Conservation (phyloP, 140 eudicot species). For the Bidens hawaiensis region DNA sequence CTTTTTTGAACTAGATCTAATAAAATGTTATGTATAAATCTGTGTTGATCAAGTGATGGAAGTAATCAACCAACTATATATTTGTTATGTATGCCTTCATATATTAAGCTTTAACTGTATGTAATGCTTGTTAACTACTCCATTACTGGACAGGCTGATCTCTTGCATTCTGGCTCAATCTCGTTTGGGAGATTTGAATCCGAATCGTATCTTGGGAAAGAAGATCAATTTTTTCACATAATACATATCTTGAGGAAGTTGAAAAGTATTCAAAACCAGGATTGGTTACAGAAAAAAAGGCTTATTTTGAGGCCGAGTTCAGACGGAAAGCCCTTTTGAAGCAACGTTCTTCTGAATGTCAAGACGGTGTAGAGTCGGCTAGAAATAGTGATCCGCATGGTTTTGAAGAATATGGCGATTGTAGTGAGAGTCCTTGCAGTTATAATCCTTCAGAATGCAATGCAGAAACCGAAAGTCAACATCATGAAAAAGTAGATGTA, state of each 20-base stretch:
- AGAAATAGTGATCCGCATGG: slow-evolving; percentile 27
- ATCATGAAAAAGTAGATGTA: slow-evolving; percentile 29
- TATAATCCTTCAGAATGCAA: slow-evolving; percentile 39
- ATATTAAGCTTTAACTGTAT: background rate
- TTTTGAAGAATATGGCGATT: slow-evolving; percentile 30
- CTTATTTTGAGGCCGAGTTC: slow-evolving; percentile 85
- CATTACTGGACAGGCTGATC: slow-evolving; percentile 50
- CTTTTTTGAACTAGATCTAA: slow-evolving; percentile 3
- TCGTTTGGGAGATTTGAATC: slow-evolving; percentile 85
- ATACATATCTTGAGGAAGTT: slow-evolving; percentile 83
- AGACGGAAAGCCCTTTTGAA: slow-evolving; percentile 58
- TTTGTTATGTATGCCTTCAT: background rate
- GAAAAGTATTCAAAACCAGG: slow-evolving; percentile 84
- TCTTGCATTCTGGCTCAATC: slow-evolving; percentile 68
- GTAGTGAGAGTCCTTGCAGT: slow-evolving; percentile 30
- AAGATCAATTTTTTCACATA: slow-evolving; percentile 82
- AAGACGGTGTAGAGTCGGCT: slow-evolving; percentile 35
- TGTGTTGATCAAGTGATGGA: slow-evolving; percentile 1
- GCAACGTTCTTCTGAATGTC: slow-evolving; percentile 48
- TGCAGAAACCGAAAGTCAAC: slow-evolving; percentile 29
- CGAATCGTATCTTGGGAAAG: slow-evolving; percentile 84
- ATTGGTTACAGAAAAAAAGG: slow-evolving; percentile 82
- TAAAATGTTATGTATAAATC: slow-evolving; percentile 1
- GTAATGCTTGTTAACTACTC: background rate
- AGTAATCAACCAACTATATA: background rate